Conservation (phyloP, 2,329 filamentous ascomycete species). For the Leptographium radiaticola region DNA sequence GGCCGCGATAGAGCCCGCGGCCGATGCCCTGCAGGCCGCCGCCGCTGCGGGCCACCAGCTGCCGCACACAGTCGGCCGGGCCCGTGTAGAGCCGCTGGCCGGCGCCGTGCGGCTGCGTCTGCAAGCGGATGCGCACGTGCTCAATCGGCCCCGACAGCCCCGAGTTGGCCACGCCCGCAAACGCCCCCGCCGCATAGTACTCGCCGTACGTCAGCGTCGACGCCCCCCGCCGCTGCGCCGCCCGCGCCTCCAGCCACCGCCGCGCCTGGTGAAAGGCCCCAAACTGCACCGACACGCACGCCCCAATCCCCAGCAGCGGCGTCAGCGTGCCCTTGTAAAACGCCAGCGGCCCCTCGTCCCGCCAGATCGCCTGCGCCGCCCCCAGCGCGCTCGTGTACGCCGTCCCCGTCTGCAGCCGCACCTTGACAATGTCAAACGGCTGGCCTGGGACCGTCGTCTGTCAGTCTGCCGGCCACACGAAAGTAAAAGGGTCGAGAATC, state of each 20-base stretch:
- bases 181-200: slow-evolving; percentile 83
- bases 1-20: slow-evolving; percentile 71
- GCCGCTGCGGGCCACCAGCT: slow-evolving; percentile 54
- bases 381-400: slow-evolving; percentile 70
- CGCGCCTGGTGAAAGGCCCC: slow-evolving; percentile 90
- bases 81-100: slow-evolving; percentile 60
- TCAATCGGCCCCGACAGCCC: slow-evolving; percentile 85
- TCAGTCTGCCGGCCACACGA: neutral
- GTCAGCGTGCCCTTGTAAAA: slow-evolving; percentile 99
- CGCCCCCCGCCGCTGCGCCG: slow-evolving; percentile 30
- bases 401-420: slow-evolving; percentile 80
- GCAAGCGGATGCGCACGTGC: slow-evolving; percentile 88
- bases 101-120: slow-evolving; percentile 87
- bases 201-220: slow-evolving; percentile 60
- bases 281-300: slow-evolving; percentile 97
- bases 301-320: slow-evolving; percentile 87
- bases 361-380: slow-evolving; percentile 72
- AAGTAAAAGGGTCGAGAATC: neutral
- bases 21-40: slow-evolving; percentile 37
- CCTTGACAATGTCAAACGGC: slow-evolving; percentile 88
- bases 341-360: slow-evolving; percentile 73
- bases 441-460: slow-evolving; percentile 35
- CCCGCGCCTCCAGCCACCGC: slow-evolving; percentile 68
- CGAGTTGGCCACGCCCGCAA: slow-evolving; percentile 84
- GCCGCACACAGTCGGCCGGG: slow-evolving; percentile 79